Evolutionary conservation across 495 filamentous ascomycete genomes (phyloP), one percentile per base, ranked within the genome.

Genomic region (Hyaloscypha variabilis): DNA sequence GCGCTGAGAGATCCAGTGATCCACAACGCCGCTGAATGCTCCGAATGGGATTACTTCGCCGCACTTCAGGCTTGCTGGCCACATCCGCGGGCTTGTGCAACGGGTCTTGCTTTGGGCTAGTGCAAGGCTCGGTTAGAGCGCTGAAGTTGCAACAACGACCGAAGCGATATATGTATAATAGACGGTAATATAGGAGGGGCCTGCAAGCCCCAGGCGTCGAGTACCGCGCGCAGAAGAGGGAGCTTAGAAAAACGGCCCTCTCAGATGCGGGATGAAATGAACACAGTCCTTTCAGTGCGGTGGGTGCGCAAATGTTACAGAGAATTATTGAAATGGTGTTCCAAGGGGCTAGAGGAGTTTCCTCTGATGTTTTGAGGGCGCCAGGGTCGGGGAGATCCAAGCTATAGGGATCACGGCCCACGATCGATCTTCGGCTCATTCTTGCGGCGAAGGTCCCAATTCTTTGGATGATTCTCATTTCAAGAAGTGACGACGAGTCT

Each of bases 141-240:
- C 49, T 46, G 64, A 60, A 42, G 64, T 54, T 70, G 64, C 50
- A 63, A 36, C 42, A 19, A 28, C 39, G 36, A 31, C 29, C 36
- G 58, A 65, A 66, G 51, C 46, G 68, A 65, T 54, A 54, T 67
- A 70, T 54, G 59, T 67, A 70, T 70, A 67, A 56, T 24, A 65
- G 53, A 56, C 50, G 64, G 10, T 70, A 25, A 67, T 70, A 70
- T 70, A 70, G 68, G 65, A 63, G 26, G 65, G 52, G 28, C 26
- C 49, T 51, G 49, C 50, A 70, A 34, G 60, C 52, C 53, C 42
- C n/a, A 26, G 36, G 59, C 49, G 21, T 46, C n/a, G 17, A 56
- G 53, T 36, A 42, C 31, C 55, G 42, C 62, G 54, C 53, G 42
- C 30, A 42, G 4, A 39, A 59, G 14, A 36, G 30, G 57, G 8